These are phyloP conservation scores for Colletotrichum echinochloae DNA, from an alignment of 2,329 filamentous ascomycete genomes.

Conservation along the genomic window DNA sequence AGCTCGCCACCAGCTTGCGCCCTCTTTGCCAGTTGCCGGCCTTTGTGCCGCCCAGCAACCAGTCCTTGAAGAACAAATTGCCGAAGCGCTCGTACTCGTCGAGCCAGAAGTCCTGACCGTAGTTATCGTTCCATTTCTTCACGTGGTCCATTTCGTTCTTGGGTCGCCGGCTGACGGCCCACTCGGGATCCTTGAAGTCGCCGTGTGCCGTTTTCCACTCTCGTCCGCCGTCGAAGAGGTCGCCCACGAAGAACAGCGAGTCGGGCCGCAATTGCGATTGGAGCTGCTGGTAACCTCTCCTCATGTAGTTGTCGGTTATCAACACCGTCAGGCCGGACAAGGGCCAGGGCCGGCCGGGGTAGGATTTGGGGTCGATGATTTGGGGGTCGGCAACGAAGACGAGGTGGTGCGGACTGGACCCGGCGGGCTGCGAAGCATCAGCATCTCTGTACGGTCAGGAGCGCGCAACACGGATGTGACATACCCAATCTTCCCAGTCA, in stretches of 20 bases:
- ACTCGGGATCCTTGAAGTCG: constrained; percentile 69
- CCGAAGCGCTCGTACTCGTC: constrained; percentile 87
- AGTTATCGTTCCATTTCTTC: constrained; percentile 78
- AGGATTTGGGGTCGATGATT: constrained; percentile 94
- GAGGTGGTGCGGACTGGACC: constrained; percentile 84
- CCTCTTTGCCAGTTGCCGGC: constrained; percentile 72
- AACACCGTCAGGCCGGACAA: constrained; percentile 64
- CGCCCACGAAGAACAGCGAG: constrained; percentile 90
- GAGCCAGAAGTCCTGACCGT: constrained; percentile 87
- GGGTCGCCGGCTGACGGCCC: constrained; percentile 65
- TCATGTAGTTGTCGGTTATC: constrained; percentile 90
- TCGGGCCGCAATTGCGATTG: constrained; percentile 84
- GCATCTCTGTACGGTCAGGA: not conserved
- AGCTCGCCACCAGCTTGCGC: constrained; percentile 82
- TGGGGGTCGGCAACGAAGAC: constrained; percentile 91
- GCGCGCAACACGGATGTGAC: constrained; percentile 44
- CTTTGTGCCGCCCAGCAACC: constrained; percentile 66
- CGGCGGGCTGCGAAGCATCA: constrained; percentile 70
- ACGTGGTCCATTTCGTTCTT: constrained; percentile 65
- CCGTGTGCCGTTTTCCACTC: constrained; percentile 86
- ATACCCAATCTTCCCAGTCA: constrained; percentile 93
- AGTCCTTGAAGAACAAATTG: constrained; percentile 83
- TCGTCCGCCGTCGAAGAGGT: constrained; percentile 93
- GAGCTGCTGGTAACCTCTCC: constrained; percentile 82
- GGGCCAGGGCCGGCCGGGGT: constrained; percentile 80